These are phyloP conservation scores for Aspergillaceae sp. DNA, from an alignment of 2,329 filamentous ascomycete species.

Conservation along the genomic window DNA sequence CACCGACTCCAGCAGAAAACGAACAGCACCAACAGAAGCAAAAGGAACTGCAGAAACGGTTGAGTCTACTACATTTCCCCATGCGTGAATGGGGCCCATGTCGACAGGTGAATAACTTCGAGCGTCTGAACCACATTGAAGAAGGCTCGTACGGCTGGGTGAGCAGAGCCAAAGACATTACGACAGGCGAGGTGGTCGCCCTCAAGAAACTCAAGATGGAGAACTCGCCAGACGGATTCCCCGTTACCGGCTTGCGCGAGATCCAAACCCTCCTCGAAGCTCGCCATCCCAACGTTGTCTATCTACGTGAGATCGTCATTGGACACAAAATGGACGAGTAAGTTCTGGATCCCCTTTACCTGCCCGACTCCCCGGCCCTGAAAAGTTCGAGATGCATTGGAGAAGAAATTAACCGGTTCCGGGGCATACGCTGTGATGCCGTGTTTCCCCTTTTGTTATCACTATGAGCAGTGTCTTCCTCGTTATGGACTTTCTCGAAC, in stretches of 20 bases:
- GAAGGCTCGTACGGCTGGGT: slow-evolving; percentile 96
- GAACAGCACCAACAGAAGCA: background rate
- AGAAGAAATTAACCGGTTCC: slow-evolving; percentile 23
- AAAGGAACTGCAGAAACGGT: slow-evolving; percentile 27
- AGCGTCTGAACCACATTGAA: slow-evolving; percentile 92
- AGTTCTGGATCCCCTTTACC: slow-evolving; percentile 17
- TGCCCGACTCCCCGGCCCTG: slow-evolving; percentile 10
- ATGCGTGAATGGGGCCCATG: slow-evolving; percentile 60
- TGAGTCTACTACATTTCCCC: slow-evolving; percentile 64
- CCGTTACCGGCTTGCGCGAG: slow-evolving; percentile 85
- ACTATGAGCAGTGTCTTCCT: slow-evolving; percentile 62
- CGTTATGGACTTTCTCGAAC: slow-evolving; percentile 95
- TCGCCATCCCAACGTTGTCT: slow-evolving; percentile 72
- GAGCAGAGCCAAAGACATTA: slow-evolving; percentile 66
- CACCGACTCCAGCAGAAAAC: slow-evolving; percentile 12
- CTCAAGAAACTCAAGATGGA: slow-evolving; percentile 93
- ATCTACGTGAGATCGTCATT: slow-evolving; percentile 73
- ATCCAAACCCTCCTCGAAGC: slow-evolving; percentile 83
- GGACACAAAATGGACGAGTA: slow-evolving; percentile 56
- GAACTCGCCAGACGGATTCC: slow-evolving; percentile 67
- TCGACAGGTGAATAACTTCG: slow-evolving; percentile 76
- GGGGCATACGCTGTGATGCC: slow-evolving; percentile 2
- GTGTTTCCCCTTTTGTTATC: slow-evolving; percentile 6
- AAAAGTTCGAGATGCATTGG: slow-evolving; percentile 29
- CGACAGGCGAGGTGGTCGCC: slow-evolving; percentile 73